A percentile compares a stretch with the other conserved stretches of the same genome.
Evolutionary conservation across 2,329 filamentous ascomycete genomes (phyloP).

Genomic region (Periconia macrospinosa): DNA sequence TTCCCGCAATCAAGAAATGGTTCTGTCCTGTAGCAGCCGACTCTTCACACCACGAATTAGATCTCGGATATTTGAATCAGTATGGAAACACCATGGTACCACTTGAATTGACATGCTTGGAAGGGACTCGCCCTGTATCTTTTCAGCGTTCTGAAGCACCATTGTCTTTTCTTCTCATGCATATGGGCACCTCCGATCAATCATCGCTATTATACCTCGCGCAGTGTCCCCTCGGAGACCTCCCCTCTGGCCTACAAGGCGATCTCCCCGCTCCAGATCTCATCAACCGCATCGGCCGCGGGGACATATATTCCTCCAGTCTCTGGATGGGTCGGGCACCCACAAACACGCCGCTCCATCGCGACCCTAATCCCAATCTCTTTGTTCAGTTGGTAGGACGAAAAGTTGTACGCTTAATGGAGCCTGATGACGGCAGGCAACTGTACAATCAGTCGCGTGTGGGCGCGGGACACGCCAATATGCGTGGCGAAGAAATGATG

Average conservation of each 20-base stretch:
- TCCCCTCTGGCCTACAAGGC: slow-evolving; percentile 63
- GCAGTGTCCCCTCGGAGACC: slow-evolving; percentile 71
- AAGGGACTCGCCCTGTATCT: slow-evolving; percentile 31
- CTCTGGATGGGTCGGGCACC: slow-evolving; percentile 87
- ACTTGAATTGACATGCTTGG: slow-evolving; percentile 58
- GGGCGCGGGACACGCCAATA: slow-evolving; percentile 44
- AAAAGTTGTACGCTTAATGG: slow-evolving; percentile 74
- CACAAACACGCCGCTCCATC: slow-evolving; percentile 87
- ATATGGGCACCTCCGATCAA: slow-evolving; percentile 46
- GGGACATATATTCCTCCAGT: slow-evolving; percentile 84
- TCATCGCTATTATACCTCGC: slow-evolving; percentile 73
- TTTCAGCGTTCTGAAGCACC: slow-evolving; percentile 65
- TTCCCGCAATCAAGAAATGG: slow-evolving; percentile 38
- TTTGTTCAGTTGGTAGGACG: slow-evolving; percentile 78
- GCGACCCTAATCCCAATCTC: slow-evolving; percentile 91
- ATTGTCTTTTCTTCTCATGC: slow-evolving; percentile 65
- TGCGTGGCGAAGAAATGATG: slow-evolving; percentile 92
- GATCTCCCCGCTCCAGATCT: slow-evolving; percentile 71
- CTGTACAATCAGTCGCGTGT: slow-evolving; percentile 61
- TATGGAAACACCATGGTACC: slow-evolving; percentile 57
- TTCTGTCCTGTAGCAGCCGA: slow-evolving; percentile 17
- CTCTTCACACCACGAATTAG: slow-evolving; percentile 15
- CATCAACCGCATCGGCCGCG: slow-evolving; percentile 66
- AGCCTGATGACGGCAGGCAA: slow-evolving; percentile 62
- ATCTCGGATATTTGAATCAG: slow-evolving; percentile 31